These are phyloP conservation scores for Rhynchosporium secalis DNA, from an alignment of 2,329 filamentous ascomycete species.

Conservation along the genomic window DNA sequence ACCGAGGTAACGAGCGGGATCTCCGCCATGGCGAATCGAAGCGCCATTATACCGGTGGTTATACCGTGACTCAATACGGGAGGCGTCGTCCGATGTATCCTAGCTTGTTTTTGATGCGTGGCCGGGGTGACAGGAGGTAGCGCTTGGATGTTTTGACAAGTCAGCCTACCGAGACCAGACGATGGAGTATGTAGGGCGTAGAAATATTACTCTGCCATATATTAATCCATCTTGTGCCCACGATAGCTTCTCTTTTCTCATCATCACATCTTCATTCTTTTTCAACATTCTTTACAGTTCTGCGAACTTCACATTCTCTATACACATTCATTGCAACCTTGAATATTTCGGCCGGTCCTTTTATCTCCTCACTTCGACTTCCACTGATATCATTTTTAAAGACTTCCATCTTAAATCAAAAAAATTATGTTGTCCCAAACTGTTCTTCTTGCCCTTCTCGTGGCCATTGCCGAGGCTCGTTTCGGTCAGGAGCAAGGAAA, in stretches of 20 bases:
- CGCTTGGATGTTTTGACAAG: constrained; percentile 13
- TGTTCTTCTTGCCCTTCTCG: constrained; percentile 31
- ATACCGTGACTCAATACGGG: constrained; percentile 8
- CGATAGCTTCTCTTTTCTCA: constrained; percentile 11
- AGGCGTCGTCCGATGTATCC: constrained; percentile 21
- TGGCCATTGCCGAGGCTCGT: constrained; percentile 38
- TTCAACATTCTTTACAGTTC: constrained; percentile 35
- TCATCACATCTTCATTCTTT: constrained; percentile 26
- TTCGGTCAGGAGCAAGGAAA: constrained; percentile 62
- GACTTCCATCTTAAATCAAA: constrained; percentile 4
- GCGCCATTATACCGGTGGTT: constrained; percentile 11
- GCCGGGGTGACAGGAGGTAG: constrained; percentile 4
- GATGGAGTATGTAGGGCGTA: not conserved
- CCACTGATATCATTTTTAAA: constrained; percentile 7
- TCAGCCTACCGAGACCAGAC: constrained; percentile 6
- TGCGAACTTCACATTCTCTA: constrained; percentile 37
- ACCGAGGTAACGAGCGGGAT: constrained; percentile 16
- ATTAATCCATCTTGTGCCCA: constrained; percentile 17
- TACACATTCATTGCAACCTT: constrained; percentile 28
- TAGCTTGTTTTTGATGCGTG: constrained; percentile 5
- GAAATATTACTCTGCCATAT: constrained; percentile 12
- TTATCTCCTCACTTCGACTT: constrained; percentile 28
- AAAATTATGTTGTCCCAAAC: constrained; percentile 35
- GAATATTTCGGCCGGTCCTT: constrained; percentile 33
- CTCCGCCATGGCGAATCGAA: constrained; percentile 16